These are phyloP conservation scores for Hypholoma sublateritium DNA, from an alignment of 768 basidiomycete genomes.

Conservation along the genomic window DNA sequence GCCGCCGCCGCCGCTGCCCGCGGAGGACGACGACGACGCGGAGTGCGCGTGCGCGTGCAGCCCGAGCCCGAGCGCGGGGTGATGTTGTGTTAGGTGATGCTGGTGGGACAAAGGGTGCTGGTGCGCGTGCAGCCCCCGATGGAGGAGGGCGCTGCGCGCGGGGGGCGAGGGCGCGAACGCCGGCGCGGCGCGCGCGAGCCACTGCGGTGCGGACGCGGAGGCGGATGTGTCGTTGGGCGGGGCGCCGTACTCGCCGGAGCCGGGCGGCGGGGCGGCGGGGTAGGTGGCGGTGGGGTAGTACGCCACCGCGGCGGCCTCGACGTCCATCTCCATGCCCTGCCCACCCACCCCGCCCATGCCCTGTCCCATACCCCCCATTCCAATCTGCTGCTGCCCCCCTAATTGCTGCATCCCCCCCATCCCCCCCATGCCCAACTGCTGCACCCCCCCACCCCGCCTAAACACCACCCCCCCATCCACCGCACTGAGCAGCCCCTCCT, in stretches of 20 bases:
- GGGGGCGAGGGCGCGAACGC: constrained; percentile 42
- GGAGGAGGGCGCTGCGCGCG: constrained; percentile 37
- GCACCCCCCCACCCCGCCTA: not conserved
- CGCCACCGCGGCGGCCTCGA: no score
- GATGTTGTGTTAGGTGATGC: constrained; percentile 29
- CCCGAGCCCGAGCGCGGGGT: constrained; percentile 26
- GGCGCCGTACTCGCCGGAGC: no score
- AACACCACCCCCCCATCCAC: constrained; percentile 18
- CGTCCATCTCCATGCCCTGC: no score
- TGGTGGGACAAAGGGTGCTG: no score
- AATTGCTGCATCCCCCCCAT: not conserved
- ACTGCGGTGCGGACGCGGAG: constrained; percentile 28
- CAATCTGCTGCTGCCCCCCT: not conserved
- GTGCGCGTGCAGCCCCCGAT: no score
- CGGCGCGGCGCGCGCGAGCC: constrained; percentile 32
- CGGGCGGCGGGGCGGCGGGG: no score
- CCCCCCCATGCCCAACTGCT: not conserved
- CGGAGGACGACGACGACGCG: constrained; percentile 22
- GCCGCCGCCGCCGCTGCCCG: not conserved
- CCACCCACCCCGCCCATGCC: no score
- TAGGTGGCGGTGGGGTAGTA: no score
- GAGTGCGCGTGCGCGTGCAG: constrained; percentile 20
- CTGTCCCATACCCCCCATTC: not conserved
- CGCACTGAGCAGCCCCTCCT: constrained; percentile 51
- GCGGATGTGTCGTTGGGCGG: constrained; percentile 9